Percentiles rank a stretch among this genome's conserved stretches.
Evolutionary conservation across 371 early-diverging fungal species (phyloP).

Genomic region (Mucor lusitanicus): DNA sequence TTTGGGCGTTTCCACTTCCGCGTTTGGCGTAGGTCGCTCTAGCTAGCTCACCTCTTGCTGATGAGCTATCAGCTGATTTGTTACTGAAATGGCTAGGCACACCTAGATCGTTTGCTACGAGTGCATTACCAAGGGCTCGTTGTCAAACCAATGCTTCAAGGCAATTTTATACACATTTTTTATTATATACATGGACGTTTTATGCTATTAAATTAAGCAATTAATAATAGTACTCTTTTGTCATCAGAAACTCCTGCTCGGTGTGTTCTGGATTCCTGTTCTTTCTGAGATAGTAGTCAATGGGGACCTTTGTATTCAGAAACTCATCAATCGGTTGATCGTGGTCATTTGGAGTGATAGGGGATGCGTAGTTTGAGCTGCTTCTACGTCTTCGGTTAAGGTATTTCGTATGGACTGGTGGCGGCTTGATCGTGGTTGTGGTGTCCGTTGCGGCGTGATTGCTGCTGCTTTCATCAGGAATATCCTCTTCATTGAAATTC

Average conservation of each 20-base stretch:
- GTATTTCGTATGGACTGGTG: constrained; percentile 10
- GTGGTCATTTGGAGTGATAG: constrained; percentile 23
- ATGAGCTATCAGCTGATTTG: too few relatives aligned
- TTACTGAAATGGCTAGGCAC: too few relatives aligned
- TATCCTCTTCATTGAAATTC: constrained; percentile 18
- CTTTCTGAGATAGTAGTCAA: neutral
- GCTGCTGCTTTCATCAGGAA: neutral
- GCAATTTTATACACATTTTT: neutral
- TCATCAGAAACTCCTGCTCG: neutral
- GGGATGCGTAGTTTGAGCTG: constrained; percentile 5
- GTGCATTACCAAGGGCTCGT: neutral
- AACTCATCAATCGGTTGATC: constrained; percentile 1
- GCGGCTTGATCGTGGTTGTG: neutral
- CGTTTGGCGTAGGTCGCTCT: too few relatives aligned
- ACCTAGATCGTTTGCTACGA: too few relatives aligned
- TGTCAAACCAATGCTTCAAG: neutral
- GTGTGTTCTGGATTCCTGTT: neutral
- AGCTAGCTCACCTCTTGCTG: too few relatives aligned
- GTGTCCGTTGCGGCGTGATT: neutral
- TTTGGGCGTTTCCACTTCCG: too few relatives aligned
- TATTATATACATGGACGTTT: neutral
- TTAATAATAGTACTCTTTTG: constrained; percentile 12
- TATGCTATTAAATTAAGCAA: neutral
- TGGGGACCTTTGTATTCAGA: neutral
- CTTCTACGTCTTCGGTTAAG: neutral